Percentiles rank a stretch among this genome's conserved stretches.
Evolutionary conservation across 805 yeast genomes (phyloP).

Genomic region (Candida khao-thaluensis): DNA sequence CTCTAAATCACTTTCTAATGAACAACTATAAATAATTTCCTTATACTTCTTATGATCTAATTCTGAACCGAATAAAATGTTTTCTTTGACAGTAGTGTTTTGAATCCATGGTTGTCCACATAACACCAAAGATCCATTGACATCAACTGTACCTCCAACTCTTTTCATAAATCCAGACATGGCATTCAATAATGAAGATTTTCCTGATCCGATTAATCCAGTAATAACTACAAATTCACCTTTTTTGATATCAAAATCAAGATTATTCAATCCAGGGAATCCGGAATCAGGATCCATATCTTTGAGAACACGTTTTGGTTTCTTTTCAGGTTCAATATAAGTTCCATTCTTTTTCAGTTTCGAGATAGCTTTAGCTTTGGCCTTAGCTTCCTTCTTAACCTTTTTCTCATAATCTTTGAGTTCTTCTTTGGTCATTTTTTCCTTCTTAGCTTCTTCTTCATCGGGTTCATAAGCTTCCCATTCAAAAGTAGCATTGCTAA

Average conservation of each 20-base stretch:
- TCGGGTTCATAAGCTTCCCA: conserved; percentile 30
- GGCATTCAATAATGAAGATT: conserved; percentile 37
- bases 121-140: conserved; percentile 28
- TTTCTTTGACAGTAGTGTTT: conserved; percentile 33
- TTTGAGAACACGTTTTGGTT: neutral
- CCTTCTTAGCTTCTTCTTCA: conserved; percentile 14
- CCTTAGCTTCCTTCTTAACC: conserved; percentile 1
- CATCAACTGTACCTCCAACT: conserved; percentile 26
- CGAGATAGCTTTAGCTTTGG: conserved; percentile 7
- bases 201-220: conserved; percentile 38
- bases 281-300: conserved; percentile 5
- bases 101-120: conserved; percentile 41
- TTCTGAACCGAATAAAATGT: conserved; percentile 29
- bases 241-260: conserved; percentile 25
- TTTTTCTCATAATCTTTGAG: conserved; percentile 8
- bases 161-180: conserved; percentile 39
- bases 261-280: conserved; percentile 29
- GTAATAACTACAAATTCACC: conserved; percentile 39
- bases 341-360: conserved; percentile 2
- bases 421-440: conserved; percentile 10
- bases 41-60: conserved; percentile 24
- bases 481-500: conserved; percentile 25
- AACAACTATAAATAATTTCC: conserved; percentile 28
- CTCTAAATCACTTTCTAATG: conserved; percentile 32
- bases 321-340: conserved; percentile 2